Evolutionary conservation across 345 rosid species (phyloP).

Genomic region (Aethionema arabicum): DNA sequence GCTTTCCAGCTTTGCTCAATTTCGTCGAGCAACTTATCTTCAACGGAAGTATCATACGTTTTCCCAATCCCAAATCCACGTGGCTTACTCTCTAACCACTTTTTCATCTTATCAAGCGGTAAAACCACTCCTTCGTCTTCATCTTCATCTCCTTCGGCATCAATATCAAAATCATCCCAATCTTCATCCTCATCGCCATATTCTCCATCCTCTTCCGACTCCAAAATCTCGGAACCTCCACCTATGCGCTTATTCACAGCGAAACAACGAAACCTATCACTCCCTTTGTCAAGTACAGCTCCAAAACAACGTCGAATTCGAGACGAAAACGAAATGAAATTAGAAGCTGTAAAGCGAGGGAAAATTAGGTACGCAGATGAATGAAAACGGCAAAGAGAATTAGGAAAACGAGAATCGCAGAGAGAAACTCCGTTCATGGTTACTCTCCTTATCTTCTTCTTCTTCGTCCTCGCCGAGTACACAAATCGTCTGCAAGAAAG

Average conservation of each 20-base stretch:
- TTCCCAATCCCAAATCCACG: slow-evolving; percentile 77
- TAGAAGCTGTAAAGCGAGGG: slow-evolving; percentile 7
- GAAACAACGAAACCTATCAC: slow-evolving; percentile 20
- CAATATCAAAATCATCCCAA: slow-evolving; percentile 36
- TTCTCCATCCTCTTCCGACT: slow-evolving; percentile 11
- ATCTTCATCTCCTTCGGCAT: slow-evolving; percentile 31
- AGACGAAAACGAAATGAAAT: slow-evolving; percentile 20
- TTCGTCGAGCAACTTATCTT: slow-evolving; percentile 81
- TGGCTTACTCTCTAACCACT: slow-evolving; percentile 73
- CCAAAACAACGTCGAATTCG: slow-evolving; percentile 29
- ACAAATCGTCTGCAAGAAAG: not conserved
- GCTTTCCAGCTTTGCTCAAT: slow-evolving; percentile 62
- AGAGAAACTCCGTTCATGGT: slow-evolving; percentile 33
- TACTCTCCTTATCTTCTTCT: slow-evolving; percentile 36
- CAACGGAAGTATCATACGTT: slow-evolving; percentile 63
- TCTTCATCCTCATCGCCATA: slow-evolving; percentile 40
- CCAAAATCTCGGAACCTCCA: slow-evolving; percentile 7
- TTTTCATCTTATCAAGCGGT: slow-evolving; percentile 58
- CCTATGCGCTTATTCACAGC: slow-evolving; percentile 33
- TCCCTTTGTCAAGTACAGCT: slow-evolving; percentile 13
- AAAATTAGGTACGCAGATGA: slow-evolving; percentile 1
- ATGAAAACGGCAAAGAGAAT: slow-evolving; percentile 10
- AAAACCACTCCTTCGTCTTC: slow-evolving; percentile 47
- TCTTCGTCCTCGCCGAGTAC: slow-evolving; percentile 25
- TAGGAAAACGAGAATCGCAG: slow-evolving; percentile 32